Conservation (phyloP, 75 land plant species). For the Pseudotsuga menziesii region DNA sequence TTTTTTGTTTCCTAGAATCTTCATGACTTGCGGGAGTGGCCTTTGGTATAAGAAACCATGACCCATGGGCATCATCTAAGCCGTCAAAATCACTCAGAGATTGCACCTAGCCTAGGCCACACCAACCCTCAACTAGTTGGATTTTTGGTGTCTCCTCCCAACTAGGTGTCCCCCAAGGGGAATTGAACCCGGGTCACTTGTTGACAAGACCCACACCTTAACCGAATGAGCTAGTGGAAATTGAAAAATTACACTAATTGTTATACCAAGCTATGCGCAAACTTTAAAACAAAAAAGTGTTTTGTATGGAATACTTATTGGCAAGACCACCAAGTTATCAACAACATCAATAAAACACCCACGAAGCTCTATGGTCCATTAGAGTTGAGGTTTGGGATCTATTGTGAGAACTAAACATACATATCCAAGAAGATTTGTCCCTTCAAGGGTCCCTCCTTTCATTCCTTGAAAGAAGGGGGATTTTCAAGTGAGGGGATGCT, state of each 20-base stretch:
- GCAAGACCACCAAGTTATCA: constrained; percentile 50
- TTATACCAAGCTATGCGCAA: not conserved
- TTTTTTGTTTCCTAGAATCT: too few relatives aligned
- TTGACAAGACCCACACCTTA: too few relatives aligned
- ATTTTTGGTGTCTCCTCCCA: too few relatives aligned
- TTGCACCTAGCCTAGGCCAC: too few relatives aligned
- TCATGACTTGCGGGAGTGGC: too few relatives aligned
- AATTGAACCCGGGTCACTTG: too few relatives aligned
- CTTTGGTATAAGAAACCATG: too few relatives aligned
- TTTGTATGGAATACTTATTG: constrained; percentile 17
- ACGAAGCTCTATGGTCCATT: constrained; percentile 69
- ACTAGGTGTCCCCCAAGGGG: too few relatives aligned
- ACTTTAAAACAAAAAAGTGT: not conserved
- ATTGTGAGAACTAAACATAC: constrained; percentile 33
- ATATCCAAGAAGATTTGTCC: constrained; percentile 13
- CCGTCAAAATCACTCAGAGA: too few relatives aligned
- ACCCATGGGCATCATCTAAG: too few relatives aligned
- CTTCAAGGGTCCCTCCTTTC: constrained; percentile 10
- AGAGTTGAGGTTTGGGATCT: constrained; percentile 54
- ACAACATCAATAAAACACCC: constrained; percentile 56
- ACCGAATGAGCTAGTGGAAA: too few relatives aligned
- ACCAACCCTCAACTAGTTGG: too few relatives aligned
- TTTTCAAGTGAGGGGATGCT: constrained; percentile 6
- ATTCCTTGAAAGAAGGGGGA: constrained; percentile 1
- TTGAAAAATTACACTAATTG: not conserved